Evolutionary conservation across 352 stramenopile genomes (phyloP).

Genomic region (Thalassiosira mediterranea): DNA sequence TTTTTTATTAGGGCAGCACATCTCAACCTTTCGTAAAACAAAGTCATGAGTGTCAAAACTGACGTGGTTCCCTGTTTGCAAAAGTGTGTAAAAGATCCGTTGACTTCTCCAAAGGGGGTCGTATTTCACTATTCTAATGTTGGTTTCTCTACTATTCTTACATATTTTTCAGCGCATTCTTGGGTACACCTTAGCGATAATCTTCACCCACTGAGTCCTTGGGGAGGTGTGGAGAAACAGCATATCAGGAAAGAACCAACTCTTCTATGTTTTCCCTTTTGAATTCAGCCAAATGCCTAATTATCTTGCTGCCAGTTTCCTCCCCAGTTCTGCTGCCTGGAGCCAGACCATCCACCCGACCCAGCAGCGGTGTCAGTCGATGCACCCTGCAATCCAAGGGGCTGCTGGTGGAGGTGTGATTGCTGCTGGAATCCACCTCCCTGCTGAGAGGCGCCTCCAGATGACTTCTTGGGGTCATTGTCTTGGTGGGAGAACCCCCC

Average conservation of each 20-base stretch:
- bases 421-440: slow-evolving; percentile 32
- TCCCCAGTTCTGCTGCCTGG: neutral
- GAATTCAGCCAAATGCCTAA: neutral
- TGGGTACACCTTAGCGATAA: too few species aligned
- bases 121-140: too few species aligned
- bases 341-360: neutral
- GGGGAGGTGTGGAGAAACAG: too few species aligned
- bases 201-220: too few species aligned
- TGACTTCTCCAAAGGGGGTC: too few species aligned
- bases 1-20: too few species aligned
- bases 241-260: neutral
- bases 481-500: slow-evolving; percentile 61
- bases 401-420: slow-evolving; percentile 30
- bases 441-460: slow-evolving; percentile 6
- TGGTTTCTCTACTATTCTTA: too few species aligned
- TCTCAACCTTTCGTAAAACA: too few species aligned
- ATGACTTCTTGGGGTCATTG: slow-evolving; percentile 56
- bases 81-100: too few species aligned
- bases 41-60: too few species aligned
- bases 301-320: neutral
- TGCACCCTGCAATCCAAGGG: slow-evolving; percentile 34
- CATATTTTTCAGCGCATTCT: too few species aligned
- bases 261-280: neutral
- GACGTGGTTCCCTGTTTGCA: too few species aligned
- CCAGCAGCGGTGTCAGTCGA: neutral